Evolutionary conservation across 169 alveolate species (phyloP), one percentile per base, ranked within the genome.

Genomic region (Eimeria acervulina): DNA sequence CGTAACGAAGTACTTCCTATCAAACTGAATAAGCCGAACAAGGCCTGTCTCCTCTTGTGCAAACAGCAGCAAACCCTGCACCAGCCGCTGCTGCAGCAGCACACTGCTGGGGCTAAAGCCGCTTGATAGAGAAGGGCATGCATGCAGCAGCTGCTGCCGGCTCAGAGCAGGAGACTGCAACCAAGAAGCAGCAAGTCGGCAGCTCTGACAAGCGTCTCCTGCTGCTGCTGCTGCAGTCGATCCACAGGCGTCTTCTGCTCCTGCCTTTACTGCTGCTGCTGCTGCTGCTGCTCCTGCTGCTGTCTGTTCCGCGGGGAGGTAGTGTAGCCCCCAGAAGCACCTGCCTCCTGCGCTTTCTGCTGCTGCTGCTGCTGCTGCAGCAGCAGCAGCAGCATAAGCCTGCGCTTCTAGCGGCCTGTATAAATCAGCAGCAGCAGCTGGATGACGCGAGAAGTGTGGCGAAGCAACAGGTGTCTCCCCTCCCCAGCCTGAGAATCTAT

Each of bases 1-100:
- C 0, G 90, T 51, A 0, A 81, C 90, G 51, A 42, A n/a, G 40
- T 47, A 51, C 1, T n/a, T 6, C 15, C 15, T 47, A n/a, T 81
- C 90, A 81, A 81, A 81, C 47, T 81, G 13, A 0, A 81, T 28
- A 10, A 81, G 72, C 10, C 28, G 1, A 1, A 81, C 28, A 5
- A 51, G 12, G 7, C 74, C 63, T 2, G 72, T 51, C 26, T 44
- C 90, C 36, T 81, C 90, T 26, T 81, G 90, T 10, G 28, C 26
- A n/a, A 31, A 33, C 47, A 81, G 51, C 70, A 81, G 40, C 19
- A 81, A 51, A n/a, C 74, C 90, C 90, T 81, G 90, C 70, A 81
- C 42, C 74, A 81, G 90, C 28, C 90, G 90, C 52, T 81, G 90
- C 72, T 47, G 90, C 90, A 81, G 90, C 74, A 51, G 28, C 90